Evolutionary conservation across 108 stramenopile genomes (phyloP), one percentile per base, ranked within the genome.

Genomic region (Cyclotella choctawhatcheeana): DNA sequence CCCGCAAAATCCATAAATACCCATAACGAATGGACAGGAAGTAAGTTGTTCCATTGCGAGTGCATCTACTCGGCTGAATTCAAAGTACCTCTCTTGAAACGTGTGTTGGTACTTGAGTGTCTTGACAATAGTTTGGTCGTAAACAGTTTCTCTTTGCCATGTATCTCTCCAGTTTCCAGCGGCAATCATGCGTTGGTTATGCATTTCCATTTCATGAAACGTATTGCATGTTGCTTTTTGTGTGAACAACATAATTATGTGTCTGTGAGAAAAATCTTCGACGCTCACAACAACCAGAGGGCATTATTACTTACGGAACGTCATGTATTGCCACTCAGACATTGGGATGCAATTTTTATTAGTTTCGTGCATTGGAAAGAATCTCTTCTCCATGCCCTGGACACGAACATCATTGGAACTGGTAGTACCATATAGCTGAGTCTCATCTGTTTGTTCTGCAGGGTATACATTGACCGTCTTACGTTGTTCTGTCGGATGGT

Each of bases 1-100:
- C 17, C 85, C 92, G 69, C 92, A 93, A 71, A 87, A 93, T 12
- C 78, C 88, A 71, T 84, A 77, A 20, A 73, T 52, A 16, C 75
- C 58, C 59, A 90, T 80, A 5, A 93, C 70, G 44, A 73, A 87
- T 1, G 76, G 77, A 32, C 58, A 74, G 8, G 81, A 68, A 21
- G 89, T 81, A 37, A 93, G 69, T 8, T 73, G 85, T 64, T 89
- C 89, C 92, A 90, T 89, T 48, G 83, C 85, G 1, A 85, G 60
- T 33, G 79, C 85, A 66, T 93, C 89, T 16, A 85, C 77, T 48
- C 79, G 58, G 63, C 91, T 89, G 72, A 89, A 86, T 45, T 94
- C 93, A 65, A 84, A 90, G 67, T 90, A 89, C 29, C 86, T 83
- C 50, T 94, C 89, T 69, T 94, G 87, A 64, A 94, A 87, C 52